Conservation (phyloP, 2,329 filamentous ascomycete species). For the Fusarium pseudonygamai region DNA sequence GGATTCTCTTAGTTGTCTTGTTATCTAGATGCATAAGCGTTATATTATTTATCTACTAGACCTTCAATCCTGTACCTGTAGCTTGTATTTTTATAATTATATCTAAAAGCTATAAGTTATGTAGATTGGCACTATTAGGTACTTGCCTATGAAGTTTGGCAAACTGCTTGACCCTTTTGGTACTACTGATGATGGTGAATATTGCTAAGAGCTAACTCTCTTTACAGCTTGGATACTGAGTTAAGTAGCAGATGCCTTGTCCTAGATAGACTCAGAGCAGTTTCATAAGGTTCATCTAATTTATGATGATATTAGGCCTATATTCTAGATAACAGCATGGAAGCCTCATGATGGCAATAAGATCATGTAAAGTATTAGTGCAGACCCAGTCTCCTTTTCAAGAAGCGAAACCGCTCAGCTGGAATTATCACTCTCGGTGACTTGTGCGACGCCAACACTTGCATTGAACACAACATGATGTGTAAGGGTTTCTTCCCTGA, state of each 20-base stretch:
- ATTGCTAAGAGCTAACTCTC: neutral
- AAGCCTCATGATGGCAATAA: neutral
- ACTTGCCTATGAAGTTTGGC: neutral
- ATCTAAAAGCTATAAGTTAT: neutral
- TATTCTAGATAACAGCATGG: neutral
- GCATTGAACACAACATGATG: neutral
- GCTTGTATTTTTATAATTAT: neutral
- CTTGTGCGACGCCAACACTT: neutral
- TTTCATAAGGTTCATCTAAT: neutral
- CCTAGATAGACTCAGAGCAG: neutral
- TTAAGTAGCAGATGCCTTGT: neutral
- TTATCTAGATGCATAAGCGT: neutral
- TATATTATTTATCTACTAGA: no score
- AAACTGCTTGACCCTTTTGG: neutral
- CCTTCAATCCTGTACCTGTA: no score
- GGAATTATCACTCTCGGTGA: neutral
- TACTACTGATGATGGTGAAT: neutral
- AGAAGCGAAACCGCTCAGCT: neutral
- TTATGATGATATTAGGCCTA: neutral
- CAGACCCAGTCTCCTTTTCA: neutral
- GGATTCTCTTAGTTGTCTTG: neutral
- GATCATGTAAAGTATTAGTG: neutral
- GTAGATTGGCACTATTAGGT: neutral
- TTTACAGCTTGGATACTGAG: neutral
- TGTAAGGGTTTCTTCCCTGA: neutral